A percentile compares a stretch with the other conserved stretches of the same genome.
Evolutionary conservation across 345 rosid genomes (phyloP).

Genomic region (Hibiscus trionum): DNA sequence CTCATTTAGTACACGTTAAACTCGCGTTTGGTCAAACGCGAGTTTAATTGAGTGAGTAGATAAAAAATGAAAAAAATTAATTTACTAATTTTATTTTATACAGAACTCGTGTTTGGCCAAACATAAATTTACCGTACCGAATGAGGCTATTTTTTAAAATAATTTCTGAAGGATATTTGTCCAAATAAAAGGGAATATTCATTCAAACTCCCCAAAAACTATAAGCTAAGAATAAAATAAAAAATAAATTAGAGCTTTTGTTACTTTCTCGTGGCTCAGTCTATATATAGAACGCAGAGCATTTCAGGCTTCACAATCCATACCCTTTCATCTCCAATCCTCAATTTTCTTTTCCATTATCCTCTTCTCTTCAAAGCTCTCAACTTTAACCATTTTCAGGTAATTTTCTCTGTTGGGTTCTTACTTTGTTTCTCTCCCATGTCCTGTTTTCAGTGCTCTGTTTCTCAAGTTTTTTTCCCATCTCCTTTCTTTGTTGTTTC

Average conservation of each 20-base stretch:
- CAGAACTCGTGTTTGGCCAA: too few relatives aligned
- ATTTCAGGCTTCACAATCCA: background rate
- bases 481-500: background rate
- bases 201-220: too few relatives aligned
- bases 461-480: background rate
- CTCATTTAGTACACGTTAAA: too few relatives aligned
- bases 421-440: background rate
- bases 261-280: background rate
- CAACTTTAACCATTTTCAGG: background rate
- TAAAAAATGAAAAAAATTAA: too few relatives aligned
- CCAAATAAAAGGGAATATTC: too few relatives aligned
- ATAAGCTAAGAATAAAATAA: background rate
- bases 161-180: too few relatives aligned
- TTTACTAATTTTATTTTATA: too few relatives aligned
- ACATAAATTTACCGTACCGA: too few relatives aligned
- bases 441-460: background rate
- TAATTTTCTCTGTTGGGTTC: background rate
- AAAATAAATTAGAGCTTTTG: background rate
- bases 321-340: background rate
- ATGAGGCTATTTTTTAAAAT: too few relatives aligned
- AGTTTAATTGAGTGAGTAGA: too few relatives aligned
- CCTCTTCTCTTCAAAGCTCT: background rate
- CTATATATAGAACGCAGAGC: slow-evolving; percentile 8
- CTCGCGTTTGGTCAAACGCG: too few relatives aligned
- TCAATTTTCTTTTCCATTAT: background rate